These are phyloP conservation scores for Diplogelasinospora grovesii DNA, from an alignment of 495 filamentous ascomycete species.

Conservation along the genomic window DNA sequence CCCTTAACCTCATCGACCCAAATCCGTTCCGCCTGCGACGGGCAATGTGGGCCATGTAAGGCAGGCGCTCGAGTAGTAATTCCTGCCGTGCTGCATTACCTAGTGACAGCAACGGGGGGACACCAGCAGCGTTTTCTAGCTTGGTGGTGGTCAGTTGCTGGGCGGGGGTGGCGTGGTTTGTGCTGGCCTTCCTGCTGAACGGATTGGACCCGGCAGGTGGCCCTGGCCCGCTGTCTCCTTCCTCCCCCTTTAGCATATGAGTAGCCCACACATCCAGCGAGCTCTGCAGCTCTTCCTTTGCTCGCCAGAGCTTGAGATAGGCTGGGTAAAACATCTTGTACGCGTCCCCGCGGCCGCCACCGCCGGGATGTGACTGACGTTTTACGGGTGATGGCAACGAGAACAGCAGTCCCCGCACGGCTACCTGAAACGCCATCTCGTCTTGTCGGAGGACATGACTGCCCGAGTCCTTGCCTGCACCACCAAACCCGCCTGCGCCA, in stretches of 20 bases:
- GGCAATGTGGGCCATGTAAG: slow-evolving; percentile 69
- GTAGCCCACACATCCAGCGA: slow-evolving; percentile 61
- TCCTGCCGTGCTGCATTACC: slow-evolving; percentile 62
- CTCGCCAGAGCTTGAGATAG: slow-evolving; percentile 66
- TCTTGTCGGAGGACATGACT: slow-evolving; percentile 77
- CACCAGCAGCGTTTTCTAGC: neutral
- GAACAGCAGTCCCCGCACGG: slow-evolving; percentile 75
- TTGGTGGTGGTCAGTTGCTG: slow-evolving; percentile 5
- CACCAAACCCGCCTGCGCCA: slow-evolving; percentile 35
- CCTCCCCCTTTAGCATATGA: slow-evolving; percentile 45
- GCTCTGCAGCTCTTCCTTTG: slow-evolving; percentile 69
- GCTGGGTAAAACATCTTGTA: slow-evolving; percentile 86
- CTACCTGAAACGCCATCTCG: slow-evolving; percentile 85
- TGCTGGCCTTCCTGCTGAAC: slow-evolving; percentile 27
- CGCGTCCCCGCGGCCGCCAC: slow-evolving; percentile 48
- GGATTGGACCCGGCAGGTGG: slow-evolving; percentile 31
- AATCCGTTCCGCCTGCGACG: slow-evolving; percentile 26
- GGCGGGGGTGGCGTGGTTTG: slow-evolving; percentile 19
- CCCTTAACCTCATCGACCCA: slow-evolving; percentile 27
- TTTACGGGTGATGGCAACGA: slow-evolving; percentile 80
- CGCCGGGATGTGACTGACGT: slow-evolving; percentile 42
- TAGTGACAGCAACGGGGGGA: slow-evolving; percentile 38
- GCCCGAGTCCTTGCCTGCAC: slow-evolving; percentile 47
- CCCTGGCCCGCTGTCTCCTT: slow-evolving; percentile 20
- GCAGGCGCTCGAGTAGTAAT: slow-evolving; percentile 73